These are phyloP conservation scores for Pyrrhoderma noxium DNA, from an alignment of 1,284 basidiomycete genomes.

Conservation along the genomic window DNA sequence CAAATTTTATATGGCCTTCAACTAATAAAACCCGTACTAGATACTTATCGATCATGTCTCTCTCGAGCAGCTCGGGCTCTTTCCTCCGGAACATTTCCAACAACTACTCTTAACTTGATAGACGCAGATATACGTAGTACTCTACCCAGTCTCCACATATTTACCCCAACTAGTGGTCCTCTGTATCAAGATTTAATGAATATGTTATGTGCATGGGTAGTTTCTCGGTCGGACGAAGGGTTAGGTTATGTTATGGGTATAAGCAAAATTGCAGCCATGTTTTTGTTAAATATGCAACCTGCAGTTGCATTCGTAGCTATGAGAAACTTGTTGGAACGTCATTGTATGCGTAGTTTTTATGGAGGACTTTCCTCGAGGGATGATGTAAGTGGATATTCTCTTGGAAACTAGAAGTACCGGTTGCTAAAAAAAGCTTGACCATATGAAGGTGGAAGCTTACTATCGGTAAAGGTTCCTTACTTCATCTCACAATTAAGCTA, in stretches of 20 bases:
- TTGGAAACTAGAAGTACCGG: slow-evolving; percentile 3
- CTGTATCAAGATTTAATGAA: slow-evolving; percentile 84
- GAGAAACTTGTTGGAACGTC: slow-evolving; percentile 82
- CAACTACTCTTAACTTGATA: slow-evolving; percentile 59
- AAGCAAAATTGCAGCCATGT: slow-evolving; percentile 81
- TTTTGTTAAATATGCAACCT: slow-evolving; percentile 79
- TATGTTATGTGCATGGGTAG: slow-evolving; percentile 86
- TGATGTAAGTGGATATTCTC: slow-evolving; percentile 54
- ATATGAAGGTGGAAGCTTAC: slow-evolving; percentile 67
- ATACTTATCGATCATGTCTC: slow-evolving; percentile 68
- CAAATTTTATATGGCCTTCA: slow-evolving; percentile 8
- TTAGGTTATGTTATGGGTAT: slow-evolving; percentile 66
- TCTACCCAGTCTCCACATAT: slow-evolving; percentile 85
- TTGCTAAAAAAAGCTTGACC: slow-evolving; percentile 25
- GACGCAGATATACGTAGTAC: slow-evolving; percentile 78
- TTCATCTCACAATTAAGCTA: slow-evolving; percentile 10
- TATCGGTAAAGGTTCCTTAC: slow-evolving; percentile 23
- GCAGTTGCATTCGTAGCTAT: slow-evolving; percentile 81
- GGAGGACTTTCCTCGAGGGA: slow-evolving; percentile 61
- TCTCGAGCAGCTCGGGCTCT: slow-evolving; percentile 71
- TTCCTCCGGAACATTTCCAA: slow-evolving; percentile 65
- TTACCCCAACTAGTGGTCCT: slow-evolving; percentile 71
- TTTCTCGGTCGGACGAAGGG: slow-evolving; percentile 83
- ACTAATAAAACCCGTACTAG: slow-evolving; percentile 34
- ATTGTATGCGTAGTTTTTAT: slow-evolving; percentile 83